A percentile compares a stretch with the other conserved stretches of the same genome.
These are phyloP conservation scores for Carpinus fangiana DNA, from an alignment of 306 rosid species.

Conservation along the genomic window DNA sequence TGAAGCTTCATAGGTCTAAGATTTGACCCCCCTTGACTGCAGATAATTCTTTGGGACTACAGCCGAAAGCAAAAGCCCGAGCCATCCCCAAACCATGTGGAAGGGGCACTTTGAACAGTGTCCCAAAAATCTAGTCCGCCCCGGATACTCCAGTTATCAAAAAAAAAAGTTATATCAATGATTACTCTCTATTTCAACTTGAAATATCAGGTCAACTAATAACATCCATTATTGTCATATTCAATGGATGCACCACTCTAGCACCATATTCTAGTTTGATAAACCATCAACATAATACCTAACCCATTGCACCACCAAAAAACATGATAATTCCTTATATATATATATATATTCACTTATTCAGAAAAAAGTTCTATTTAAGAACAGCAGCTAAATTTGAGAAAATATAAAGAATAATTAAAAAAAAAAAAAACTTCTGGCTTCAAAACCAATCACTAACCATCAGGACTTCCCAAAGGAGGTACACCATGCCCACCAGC, in stretches of 20 bases:
- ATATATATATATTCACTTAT: not conserved
- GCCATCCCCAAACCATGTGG: no score
- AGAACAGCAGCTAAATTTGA: not conserved
- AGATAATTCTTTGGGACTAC: no score
- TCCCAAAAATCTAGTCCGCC: no score
- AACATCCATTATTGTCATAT: not conserved
- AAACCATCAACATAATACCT: not conserved
- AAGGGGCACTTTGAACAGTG: no score
- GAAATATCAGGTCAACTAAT: constrained; percentile 1
- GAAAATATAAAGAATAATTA: constrained; percentile 11
- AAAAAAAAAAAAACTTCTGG: not conserved
- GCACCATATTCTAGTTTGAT: not conserved
- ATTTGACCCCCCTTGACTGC: no score
- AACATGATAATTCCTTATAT: not conserved
- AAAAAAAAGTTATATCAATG: not conserved
- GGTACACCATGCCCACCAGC: constrained; percentile 99
- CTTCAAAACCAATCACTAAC: constrained; percentile 54
- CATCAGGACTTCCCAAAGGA: constrained; percentile 99
- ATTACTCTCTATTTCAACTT: not conserved
- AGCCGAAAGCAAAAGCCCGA: no score
- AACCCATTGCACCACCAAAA: not conserved
- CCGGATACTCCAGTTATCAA: no score
- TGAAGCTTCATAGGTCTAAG: no score
- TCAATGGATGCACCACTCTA: not conserved
- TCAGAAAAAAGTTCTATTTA: not conserved